Conservation (phyloP, 1,284 basidiomycete species). For the Rugiboletus extremiorientalis region DNA sequence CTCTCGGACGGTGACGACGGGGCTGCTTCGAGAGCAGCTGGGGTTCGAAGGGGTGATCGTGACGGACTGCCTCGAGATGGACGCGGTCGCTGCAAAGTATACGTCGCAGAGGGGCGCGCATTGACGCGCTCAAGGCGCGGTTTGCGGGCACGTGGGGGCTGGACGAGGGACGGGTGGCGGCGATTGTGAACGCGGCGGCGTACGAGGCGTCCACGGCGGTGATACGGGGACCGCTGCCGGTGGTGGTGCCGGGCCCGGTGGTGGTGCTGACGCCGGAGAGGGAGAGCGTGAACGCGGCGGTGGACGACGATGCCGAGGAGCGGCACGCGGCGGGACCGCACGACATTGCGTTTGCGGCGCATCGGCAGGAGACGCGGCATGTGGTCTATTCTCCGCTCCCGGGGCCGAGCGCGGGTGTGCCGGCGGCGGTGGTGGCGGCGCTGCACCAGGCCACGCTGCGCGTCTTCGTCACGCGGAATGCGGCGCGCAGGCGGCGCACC, state of each 20-base stretch:
- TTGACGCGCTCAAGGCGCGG: constrained; percentile 48
- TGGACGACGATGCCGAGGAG: constrained; percentile 57
- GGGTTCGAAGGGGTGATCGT: constrained; percentile 57
- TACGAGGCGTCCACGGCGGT: constrained; percentile 50
- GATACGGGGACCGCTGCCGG: constrained; percentile 46
- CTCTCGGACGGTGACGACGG: constrained; percentile 50
- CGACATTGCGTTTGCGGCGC: constrained; percentile 49
- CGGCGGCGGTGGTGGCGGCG: constrained; percentile 6
- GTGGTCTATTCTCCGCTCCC: constrained; percentile 44
- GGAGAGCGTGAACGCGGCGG: constrained; percentile 58
- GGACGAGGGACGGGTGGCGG: constrained; percentile 33
- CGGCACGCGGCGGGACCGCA: constrained; percentile 58
- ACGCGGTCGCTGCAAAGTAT: constrained; percentile 56
- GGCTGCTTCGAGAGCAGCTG: constrained; percentile 49
- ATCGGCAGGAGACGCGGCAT: constrained; percentile 40
- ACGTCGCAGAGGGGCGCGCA: constrained; percentile 49
- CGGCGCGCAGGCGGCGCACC: constrained; percentile 50
- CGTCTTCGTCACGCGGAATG: constrained; percentile 60
- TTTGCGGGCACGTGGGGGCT: constrained; percentile 51
- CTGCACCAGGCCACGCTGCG: constrained; percentile 28
- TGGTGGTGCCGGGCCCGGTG: constrained; percentile 33
- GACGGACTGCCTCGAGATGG: constrained; percentile 73
- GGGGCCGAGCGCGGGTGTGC: constrained; percentile 3
- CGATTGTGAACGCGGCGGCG: constrained; percentile 44
- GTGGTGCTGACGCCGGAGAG: constrained; percentile 55